phyloP scores from a whole-genome alignment of 768 basidiomycete genomes.

The Suillus clintonianus region DNA sequence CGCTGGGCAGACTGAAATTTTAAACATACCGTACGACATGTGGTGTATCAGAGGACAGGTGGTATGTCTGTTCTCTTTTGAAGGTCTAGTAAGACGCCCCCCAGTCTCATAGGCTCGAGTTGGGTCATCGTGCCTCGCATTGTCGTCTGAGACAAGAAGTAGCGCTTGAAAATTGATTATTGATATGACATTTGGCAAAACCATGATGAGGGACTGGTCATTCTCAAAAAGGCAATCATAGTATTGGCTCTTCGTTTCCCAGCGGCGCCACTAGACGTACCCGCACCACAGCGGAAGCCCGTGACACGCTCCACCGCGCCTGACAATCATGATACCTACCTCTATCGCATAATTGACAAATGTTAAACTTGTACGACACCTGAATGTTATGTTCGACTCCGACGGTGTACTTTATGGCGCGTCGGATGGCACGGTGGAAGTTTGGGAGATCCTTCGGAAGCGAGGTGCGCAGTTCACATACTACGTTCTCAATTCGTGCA shows the following conservation, averaged over 20 bases:
- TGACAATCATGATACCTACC: background rate
- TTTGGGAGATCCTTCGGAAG: too few species aligned
- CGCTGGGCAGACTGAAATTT: background rate
- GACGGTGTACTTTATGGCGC: too few species aligned
- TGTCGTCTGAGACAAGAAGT: background rate
- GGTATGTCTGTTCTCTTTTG: background rate
- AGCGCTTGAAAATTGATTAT: background rate
- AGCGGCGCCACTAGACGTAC: too few species aligned
- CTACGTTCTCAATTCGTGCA: too few species aligned
- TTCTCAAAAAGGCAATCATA: conserved; percentile 23
- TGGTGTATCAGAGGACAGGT: background rate
- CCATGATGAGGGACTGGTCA: background rate
- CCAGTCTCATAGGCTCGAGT: background rate
- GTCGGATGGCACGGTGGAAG: too few species aligned
- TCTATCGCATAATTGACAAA: too few species aligned
- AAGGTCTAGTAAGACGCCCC: background rate
- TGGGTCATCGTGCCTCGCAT: background rate
- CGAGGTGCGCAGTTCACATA: too few species aligned
- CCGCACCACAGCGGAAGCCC: background rate
- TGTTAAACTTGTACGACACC: too few species aligned
- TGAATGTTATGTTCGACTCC: too few species aligned
- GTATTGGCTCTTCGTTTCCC: conserved; percentile 8
- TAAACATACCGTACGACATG: background rate
- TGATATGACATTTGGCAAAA: background rate
- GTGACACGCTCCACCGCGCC: background rate